Base-by-base conservation (phyloP, 768 basidiomycete species). In the Boletus reticuloceps region DNA sequence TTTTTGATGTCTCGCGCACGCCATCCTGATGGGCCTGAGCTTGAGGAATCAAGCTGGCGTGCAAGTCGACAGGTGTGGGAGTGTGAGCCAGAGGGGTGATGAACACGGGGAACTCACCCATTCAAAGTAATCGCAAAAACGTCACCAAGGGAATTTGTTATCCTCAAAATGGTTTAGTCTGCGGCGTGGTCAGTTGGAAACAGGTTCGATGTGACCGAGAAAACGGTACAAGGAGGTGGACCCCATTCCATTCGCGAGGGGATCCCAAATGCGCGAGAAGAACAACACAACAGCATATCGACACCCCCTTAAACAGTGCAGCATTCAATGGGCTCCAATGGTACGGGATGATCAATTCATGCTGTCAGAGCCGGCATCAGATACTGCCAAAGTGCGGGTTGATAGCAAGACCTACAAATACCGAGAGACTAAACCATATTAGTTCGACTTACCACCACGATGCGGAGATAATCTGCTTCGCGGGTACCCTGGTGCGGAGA, bases 391-490 rank as follows among this genome's bases (percentile, higher is more conserved):
- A 17, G 36, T 27, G 22, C 27, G 22, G 8, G 29, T 36, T 17
- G 22, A 25, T 40, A 31, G 14, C 25, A 11, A 22, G 22, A 27
- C 19, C 2, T 31, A 48, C 48, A 39, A 31, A 40, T 32, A 19
- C 55, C 49, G 48, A 53, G 32, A 49, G 39, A 36, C 65, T 58
- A 58, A 36, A 53, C 60, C 53, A 55, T 47, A 47, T 55, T 49
- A 12, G 56, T 36, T 20, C 40, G 41, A 38, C 41, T 38, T 34
- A 39, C 34, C 54, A 54, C 48, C 31, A 46, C 34, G 32, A 37
- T 36, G 60, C 66, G 66, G 65, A 63, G 64, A 68, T 66, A 63
- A 42, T 39, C 53, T 50, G 34, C 41, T 45, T 68, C 58, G 64
- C 58, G 63, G 64, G 53, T 49, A n/a, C 9, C 37, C 31, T 31